These are phyloP conservation scores for Linnemannia exigua DNA, from an alignment of 192 early-diverging fungal species.

Conservation along the genomic window DNA sequence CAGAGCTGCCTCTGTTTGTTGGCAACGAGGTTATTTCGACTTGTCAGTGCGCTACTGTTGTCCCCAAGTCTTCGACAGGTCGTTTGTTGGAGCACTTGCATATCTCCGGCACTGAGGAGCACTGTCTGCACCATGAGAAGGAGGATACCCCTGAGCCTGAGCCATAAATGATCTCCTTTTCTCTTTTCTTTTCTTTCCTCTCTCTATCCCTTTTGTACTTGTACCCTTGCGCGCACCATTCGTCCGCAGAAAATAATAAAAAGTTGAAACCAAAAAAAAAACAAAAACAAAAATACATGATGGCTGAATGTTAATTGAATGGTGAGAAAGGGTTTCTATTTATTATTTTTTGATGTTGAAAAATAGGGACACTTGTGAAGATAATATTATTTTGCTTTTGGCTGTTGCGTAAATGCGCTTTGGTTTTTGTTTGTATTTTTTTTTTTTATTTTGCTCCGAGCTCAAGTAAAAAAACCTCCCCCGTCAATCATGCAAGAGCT, in stretches of 20 bases:
- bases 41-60: not conserved
- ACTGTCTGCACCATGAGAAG: slow-evolving; percentile 22
- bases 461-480: no score
- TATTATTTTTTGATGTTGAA: not conserved
- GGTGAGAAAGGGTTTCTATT: no score
- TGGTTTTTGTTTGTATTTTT: no score
- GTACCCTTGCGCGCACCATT: not conserved
- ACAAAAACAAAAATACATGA: not conserved
- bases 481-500: not conserved
- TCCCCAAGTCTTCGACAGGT: slow-evolving; percentile 9
- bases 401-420: no score
- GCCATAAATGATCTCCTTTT: not conserved
- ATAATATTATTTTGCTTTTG: no score
- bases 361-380: no score
- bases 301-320: not conserved
- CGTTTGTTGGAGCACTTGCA: slow-evolving; percentile 18
- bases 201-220: slow-evolving; percentile 1
- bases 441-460: not conserved
- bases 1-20: slow-evolving; percentile 47
- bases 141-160: slow-evolving; percentile 46
- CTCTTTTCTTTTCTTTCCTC: not conserved
- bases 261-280: not conserved
- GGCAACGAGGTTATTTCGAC: slow-evolving; percentile 35
- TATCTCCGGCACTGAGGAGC: slow-evolving; percentile 31
- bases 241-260: not conserved